Base-by-base conservation (phyloP, 306 rosid genomes). In the Glycine latifolia region DNA sequence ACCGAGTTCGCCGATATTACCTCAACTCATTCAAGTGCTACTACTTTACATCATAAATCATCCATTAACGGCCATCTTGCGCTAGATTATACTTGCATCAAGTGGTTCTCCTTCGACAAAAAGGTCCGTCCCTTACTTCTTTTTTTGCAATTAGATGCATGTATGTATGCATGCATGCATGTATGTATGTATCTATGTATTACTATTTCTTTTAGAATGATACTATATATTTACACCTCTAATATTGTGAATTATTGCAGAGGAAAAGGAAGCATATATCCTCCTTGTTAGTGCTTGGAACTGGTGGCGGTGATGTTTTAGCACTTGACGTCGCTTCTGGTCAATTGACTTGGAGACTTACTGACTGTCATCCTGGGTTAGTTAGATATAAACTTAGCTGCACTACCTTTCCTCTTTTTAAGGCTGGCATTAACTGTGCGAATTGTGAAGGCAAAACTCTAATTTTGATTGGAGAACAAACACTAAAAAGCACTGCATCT, bases 321-420 rank as follows among this genome's bases (percentile, higher is more conserved):
- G 98, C 98, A 54, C 90, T 93, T 61, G 92, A 93, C 37, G 98
- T 91, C 13, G 73, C 92, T 61, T 94, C 94, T 76, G 98, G 96
- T 76, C 92, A 91, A 44, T 88, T 88, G 87, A 83, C 84, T 85
- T 95, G 99, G 99, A 88, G 88, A 77, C 71, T 87, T 56, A 89
- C 79, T 60, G 96, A 95, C 56, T 93, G 98, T 86, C 99, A 95
- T 88, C 90, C 97, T 43, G 99, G 99, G 99, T 95, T 20, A 20
- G 99, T 95, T 66, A 82, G 92, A 78, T 62, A 3, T 81, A 37
- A 66, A 7, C 26, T 66, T 66, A 39, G 9, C 17, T 14, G 17
- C n/a, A 6, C 3, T 35, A 13, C 16, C 9, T 63, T 35, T 11
- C 17, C 20, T 20, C 20, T 20, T 20, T 20, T 20, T 20, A 20